phyloP scores from a whole-genome alignment of 139 green algal genomes.

The Chlorokybus atmophyticus region DNA sequence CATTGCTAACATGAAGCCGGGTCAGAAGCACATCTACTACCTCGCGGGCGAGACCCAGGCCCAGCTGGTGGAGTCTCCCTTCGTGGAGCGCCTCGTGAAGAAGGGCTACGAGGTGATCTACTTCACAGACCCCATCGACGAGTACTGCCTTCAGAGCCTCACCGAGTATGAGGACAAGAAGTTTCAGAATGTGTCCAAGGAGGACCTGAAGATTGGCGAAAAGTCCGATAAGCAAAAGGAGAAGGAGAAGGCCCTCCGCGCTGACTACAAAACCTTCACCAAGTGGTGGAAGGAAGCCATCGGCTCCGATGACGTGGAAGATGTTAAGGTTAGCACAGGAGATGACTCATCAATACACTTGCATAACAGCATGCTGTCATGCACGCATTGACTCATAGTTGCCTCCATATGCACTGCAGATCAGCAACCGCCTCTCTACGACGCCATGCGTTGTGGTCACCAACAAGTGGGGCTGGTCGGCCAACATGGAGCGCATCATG shows the following conservation, averaged over 20 bases:
- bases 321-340: conserved; percentile 44
- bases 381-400: no score
- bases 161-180: conserved; percentile 86
- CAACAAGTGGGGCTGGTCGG: conserved; percentile 84
- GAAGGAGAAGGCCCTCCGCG: conserved; percentile 62
- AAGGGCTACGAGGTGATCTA: conserved; percentile 79
- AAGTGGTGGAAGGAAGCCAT: conserved; percentile 88
- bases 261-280: conserved; percentile 72
- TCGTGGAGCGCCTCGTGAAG: conserved; percentile 44
- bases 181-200: conserved; percentile 85
- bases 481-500: conserved; percentile 98
- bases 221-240: conserved; percentile 69
- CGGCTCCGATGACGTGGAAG: conserved; percentile 36
- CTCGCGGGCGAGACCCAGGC: conserved; percentile 55
- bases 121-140: conserved; percentile 91
- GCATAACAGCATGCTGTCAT: no score
- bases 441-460: conserved; percentile 85
- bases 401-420: no score
- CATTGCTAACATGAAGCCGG: conserved; percentile 76
- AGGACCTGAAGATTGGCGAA: conserved; percentile 83
- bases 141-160: conserved; percentile 91
- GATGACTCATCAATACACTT: no score
- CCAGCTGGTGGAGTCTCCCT: conserved; percentile 61
- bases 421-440: conserved; percentile 62
- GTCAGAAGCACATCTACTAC: conserved; percentile 95